Percentiles rank a stretch among this genome's conserved stretches.
Conservation (phyloP, 176 grass and related monocot species). For the Ampelocalamus luodianensis region DNA sequence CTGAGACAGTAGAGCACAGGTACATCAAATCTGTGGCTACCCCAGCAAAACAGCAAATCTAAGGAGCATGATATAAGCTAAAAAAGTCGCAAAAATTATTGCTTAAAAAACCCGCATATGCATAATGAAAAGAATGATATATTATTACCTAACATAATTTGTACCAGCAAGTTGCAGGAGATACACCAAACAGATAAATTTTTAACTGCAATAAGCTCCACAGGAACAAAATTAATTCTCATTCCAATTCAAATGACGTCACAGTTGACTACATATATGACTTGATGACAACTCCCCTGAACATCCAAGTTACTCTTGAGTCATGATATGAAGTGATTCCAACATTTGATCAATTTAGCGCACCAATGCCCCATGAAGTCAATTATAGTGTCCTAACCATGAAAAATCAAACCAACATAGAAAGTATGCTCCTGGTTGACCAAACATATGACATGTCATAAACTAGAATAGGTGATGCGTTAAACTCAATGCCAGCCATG, state of each 20-base stretch:
- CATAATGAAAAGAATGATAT: background rate
- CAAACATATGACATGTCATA: background rate
- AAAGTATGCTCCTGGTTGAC: background rate
- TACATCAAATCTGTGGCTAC: background rate
- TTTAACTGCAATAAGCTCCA: background rate
- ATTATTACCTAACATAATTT: background rate
- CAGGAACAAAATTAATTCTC: background rate
- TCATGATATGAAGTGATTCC: background rate
- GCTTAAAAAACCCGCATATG: background rate
- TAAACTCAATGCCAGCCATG: background rate
- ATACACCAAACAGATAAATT: background rate
- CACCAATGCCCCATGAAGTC: background rate
- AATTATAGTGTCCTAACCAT: background rate
- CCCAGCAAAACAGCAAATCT: background rate
- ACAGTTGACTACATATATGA: background rate
- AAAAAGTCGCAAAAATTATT: background rate
- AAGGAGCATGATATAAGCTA: background rate
- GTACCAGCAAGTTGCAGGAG: background rate
- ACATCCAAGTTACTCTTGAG: background rate
- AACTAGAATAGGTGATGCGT: background rate
- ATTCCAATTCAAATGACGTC: background rate
- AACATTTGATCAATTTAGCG: background rate
- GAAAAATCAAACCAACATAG: conserved; percentile 2
- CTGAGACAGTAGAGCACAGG: background rate
- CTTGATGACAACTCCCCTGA: background rate